A percentile compares a stretch with the other conserved stretches of the same genome.
phyloP scores from a whole-genome alignment of 768 basidiomycete genomes.

The Termitomyces heimii region DNA sequence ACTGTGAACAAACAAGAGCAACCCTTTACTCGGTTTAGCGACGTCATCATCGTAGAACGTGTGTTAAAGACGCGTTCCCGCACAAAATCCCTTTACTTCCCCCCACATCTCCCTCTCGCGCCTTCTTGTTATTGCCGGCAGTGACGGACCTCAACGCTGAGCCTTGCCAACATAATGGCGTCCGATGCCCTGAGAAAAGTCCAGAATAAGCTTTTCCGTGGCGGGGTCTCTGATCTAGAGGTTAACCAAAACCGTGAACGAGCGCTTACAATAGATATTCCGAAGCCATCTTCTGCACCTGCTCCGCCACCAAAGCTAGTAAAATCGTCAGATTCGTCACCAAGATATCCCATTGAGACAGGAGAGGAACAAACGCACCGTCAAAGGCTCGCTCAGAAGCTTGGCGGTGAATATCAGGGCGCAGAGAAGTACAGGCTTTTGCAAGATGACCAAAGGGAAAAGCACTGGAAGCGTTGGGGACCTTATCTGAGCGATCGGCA shows the following conservation, averaged over 20 bases:
- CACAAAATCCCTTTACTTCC: background rate
- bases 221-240: slow-evolving; percentile 23
- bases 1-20: background rate
- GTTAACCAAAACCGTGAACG: slow-evolving; percentile 17
- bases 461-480: slow-evolving; percentile 99
- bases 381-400: slow-evolving; percentile 53
- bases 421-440: slow-evolving; percentile 81
- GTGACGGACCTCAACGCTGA: background rate
- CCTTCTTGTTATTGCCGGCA: background rate
- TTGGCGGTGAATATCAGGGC: slow-evolving; percentile 72
- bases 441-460: slow-evolving; percentile 72
- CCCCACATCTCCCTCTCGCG: background rate
- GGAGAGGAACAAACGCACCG: slow-evolving; percentile 38
- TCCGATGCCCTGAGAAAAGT: slow-evolving; percentile 50
- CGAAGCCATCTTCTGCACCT: slow-evolving; percentile 38
- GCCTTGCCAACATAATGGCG: slow-evolving; percentile 23
- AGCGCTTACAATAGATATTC: slow-evolving; percentile 66
- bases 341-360: slow-evolving; percentile 18
- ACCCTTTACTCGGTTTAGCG: background rate
- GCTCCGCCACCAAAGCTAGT: slow-evolving; percentile 41
- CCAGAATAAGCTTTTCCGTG: slow-evolving; percentile 67
- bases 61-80: slow-evolving; percentile 2
- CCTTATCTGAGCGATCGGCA: slow-evolving; percentile 96
- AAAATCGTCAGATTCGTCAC: slow-evolving; percentile 33
- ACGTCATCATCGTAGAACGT: slow-evolving; percentile 2